Conservation (phyloP, 257 asterid genomes). For the Solanum boliviense region DNA sequence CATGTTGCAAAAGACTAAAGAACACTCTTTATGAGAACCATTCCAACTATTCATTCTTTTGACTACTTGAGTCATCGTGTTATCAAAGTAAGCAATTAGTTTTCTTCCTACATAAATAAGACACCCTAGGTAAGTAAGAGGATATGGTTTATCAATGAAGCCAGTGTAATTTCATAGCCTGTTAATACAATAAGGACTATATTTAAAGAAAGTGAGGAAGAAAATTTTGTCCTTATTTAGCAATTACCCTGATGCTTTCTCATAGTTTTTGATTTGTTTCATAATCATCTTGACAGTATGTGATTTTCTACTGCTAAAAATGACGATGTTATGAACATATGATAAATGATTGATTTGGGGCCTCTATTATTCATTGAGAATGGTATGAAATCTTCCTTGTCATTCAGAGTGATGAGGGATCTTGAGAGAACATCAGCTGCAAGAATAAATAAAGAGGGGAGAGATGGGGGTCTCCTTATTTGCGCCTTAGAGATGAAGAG, state of each 20-base stretch:
- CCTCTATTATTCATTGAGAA: not conserved
- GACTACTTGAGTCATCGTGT: too few species aligned
- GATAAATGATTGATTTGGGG: not conserved
- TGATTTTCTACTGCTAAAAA: not conserved
- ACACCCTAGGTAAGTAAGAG: too few species aligned
- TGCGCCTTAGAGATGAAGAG: not conserved
- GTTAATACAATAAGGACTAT: too few species aligned
- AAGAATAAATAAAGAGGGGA: not conserved
- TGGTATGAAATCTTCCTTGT: not conserved
- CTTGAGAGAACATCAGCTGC: not conserved
- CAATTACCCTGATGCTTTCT: not conserved
- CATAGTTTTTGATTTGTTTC: not conserved
- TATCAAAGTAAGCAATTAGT: too few species aligned
- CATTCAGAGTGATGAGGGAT: not conserved
- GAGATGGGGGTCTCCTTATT: not conserved
- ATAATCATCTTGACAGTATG: not conserved
- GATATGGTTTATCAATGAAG: too few species aligned
- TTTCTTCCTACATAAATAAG: too few species aligned
- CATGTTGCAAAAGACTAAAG: too few species aligned
- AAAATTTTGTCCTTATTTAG: not conserved
- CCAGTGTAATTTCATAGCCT: too few species aligned
- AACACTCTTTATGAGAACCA: too few species aligned
- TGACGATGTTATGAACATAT: not conserved
- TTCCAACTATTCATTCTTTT: too few species aligned
- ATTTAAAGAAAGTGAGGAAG: too few species aligned